These are phyloP conservation scores for Rhodomyrtus tomentosa DNA, from an alignment of 345 rosid genomes.

Conservation along the genomic window DNA sequence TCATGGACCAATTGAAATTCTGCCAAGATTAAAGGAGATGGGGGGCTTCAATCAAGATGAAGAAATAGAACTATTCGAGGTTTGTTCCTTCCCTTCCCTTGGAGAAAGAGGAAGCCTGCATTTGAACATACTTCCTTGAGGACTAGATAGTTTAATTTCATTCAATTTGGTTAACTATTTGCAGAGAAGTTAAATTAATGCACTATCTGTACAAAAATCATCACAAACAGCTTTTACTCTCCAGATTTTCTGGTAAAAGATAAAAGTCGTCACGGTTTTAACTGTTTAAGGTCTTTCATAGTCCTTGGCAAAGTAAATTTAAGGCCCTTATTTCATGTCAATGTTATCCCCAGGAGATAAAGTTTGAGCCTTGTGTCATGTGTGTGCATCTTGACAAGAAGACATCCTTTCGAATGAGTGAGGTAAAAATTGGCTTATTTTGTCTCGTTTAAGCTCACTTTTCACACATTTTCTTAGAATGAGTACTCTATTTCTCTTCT, in stretches of 20 bases:
- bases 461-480: not conserved
- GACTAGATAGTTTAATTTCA: no score
- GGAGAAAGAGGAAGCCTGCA: not conserved
- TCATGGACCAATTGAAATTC: slow-evolving; percentile 23
- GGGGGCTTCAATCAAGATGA: slow-evolving; percentile 33
- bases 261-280: no score
- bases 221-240: no score
- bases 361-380: slow-evolving; percentile 49
- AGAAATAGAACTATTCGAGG: slow-evolving; percentile 54
- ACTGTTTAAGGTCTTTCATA: slow-evolving; percentile 6
- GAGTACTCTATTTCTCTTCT: not conserved
- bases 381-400: slow-evolving; percentile 51
- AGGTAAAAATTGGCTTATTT: slow-evolving; percentile 26
- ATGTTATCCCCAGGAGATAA: slow-evolving; percentile 16
- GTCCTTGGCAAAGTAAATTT: not conserved
- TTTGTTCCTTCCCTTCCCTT: slow-evolving; percentile 7
- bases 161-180: no score
- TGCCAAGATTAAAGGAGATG: slow-evolving; percentile 30
- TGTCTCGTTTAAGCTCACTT: slow-evolving; percentile 18
- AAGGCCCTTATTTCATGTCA: not conserved
- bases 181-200: no score
- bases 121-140: not conserved
- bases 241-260: no score
- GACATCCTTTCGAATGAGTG: slow-evolving; percentile 37
- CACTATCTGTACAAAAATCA: no score